Conservation (phyloP, 371 early-diverging fungal species). For the Mortierella sp. region DNA sequence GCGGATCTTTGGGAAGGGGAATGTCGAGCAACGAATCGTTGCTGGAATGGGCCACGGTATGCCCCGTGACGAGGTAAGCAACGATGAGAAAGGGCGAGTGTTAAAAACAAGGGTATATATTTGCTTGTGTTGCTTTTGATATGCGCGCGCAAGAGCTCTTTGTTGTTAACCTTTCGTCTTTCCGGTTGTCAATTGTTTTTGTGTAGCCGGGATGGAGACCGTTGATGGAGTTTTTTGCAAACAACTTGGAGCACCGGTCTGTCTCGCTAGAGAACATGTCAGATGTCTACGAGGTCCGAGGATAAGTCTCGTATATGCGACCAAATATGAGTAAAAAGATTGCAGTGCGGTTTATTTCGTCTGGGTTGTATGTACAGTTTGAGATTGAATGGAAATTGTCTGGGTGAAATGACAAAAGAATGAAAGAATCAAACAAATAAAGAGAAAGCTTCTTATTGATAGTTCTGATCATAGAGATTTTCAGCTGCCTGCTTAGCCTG, state of each 20-base stretch:
- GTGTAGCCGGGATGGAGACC: conserved; percentile 61
- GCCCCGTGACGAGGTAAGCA: conserved; percentile 62
- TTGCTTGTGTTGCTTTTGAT: background rate
- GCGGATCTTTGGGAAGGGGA: conserved; percentile 32
- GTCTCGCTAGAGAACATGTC: conserved; percentile 64
- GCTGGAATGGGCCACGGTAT: conserved; percentile 66
- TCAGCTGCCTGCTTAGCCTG: conserved; percentile 61
- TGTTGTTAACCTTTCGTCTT: background rate
- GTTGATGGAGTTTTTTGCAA: conserved; percentile 68
- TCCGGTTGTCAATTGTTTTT: background rate
- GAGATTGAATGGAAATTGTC: background rate
- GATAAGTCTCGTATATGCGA: background rate
- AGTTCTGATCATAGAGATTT: conserved; percentile 54
- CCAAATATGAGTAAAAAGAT: background rate
- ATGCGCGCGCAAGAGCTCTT: background rate
- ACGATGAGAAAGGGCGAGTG: too few relatives aligned
- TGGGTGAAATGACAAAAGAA: background rate
- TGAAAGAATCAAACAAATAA: background rate
- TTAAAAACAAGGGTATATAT: background rate
- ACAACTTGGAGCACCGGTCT: conserved; percentile 64
- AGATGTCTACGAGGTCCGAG: conserved; percentile 66
- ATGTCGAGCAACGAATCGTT: conserved; percentile 27
- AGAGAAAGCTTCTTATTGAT: conserved; percentile 8
- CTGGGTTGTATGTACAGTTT: background rate
- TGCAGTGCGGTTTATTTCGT: background rate